Base-by-base conservation (phyloP, 2,329 filamentous ascomycete genomes). In the Pyrenochaeta sp. region DNA sequence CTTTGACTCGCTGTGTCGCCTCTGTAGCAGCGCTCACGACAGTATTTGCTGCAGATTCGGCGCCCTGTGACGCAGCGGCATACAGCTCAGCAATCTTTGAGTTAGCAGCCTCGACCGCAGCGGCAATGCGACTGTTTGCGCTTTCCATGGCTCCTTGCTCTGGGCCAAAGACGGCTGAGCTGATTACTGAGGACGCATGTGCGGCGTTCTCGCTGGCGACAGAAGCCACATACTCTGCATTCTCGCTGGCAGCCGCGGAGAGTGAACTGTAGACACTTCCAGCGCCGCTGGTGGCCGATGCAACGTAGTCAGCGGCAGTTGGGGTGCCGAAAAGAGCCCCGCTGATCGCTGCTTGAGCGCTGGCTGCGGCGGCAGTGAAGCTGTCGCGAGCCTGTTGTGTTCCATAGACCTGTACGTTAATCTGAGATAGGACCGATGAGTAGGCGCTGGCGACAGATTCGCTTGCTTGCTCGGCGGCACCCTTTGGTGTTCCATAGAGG, bases 251-350 rank as follows among this genome's bases (percentile, higher is more conserved):
- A 14, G 50, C 50, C 9, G 64, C 64, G 1, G 58, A 55, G 3
- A 63, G 50, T 6, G 61, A 63, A 29, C 48, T 54, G 43, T 63
- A 63, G 1, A 56, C 49, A 45, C 73, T 76, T 6, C 73, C 77
- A 2, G 77, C 80, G 23, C 75, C 77, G 44, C 72, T 77, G 1
- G 79, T 78, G 0, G 75, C 78, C 15, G 76, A 77, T 32, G 81
- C 81, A 31, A 78, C 71, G 5, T 72, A 70, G 21, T 69, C 68
- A 23, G 75, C 78, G 2, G 78, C 77, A 1, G 83, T 83, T 0
- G 81, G 75, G 0, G 81, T 81, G 17, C 85, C 84, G 60, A 85
- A 87, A 47, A 88, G 78, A 2, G 85, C 84, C 45, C 78, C 77
- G 12, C 79, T 83, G 51, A 87, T 82, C 2, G 68, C 85, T 20